phyloP scores from a whole-genome alignment of 2,329 filamentous ascomycete species.

The Microdochium nivale region DNA sequence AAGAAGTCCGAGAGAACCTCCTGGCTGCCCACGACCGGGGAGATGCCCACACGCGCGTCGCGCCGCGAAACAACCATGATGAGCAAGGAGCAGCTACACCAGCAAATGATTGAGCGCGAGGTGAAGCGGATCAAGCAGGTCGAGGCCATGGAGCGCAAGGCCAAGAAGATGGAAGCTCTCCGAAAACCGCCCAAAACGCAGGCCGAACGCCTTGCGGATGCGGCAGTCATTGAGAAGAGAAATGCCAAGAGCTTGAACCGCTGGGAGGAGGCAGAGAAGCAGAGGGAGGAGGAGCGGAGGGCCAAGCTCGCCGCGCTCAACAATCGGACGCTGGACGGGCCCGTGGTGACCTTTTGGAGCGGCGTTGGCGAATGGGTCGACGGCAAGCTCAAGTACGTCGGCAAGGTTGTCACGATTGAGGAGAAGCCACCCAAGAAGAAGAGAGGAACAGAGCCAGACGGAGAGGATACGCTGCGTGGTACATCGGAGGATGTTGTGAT shows the following conservation, averaged over 20 bases:
- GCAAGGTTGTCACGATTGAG: slow-evolving; percentile 54
- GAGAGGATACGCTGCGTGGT: neutral
- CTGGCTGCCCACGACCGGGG: slow-evolving; percentile 46
- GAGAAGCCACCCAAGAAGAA: slow-evolving; percentile 48
- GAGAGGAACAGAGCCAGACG: slow-evolving; percentile 24
- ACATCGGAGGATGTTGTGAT: neutral
- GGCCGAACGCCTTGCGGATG: slow-evolving; percentile 74
- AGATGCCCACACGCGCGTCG: slow-evolving; percentile 50
- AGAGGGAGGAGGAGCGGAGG: slow-evolving; percentile 73
- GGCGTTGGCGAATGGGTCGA: slow-evolving; percentile 78
- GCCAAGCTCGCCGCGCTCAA: slow-evolving; percentile 82
- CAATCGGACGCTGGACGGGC: slow-evolving; percentile 76
- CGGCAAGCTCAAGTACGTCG: slow-evolving; percentile 63
- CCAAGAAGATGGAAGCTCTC: slow-evolving; percentile 62
- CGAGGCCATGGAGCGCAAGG: slow-evolving; percentile 56
- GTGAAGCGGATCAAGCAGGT: slow-evolving; percentile 62
- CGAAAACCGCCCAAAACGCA: slow-evolving; percentile 82
- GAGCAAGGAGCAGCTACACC: slow-evolving; percentile 55
- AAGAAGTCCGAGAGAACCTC: slow-evolving; percentile 53
- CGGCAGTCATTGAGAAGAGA: slow-evolving; percentile 71
- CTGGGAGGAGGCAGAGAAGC: slow-evolving; percentile 90
- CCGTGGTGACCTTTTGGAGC: slow-evolving; percentile 88
- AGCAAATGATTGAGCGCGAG: slow-evolving; percentile 67
- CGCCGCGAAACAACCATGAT: slow-evolving; percentile 48
- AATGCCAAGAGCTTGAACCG: slow-evolving; percentile 87